Evolutionary conservation across 1,284 basidiomycete species (phyloP), one percentile per base, ranked within the genome.

Genomic region (Malassezia equina): DNA sequence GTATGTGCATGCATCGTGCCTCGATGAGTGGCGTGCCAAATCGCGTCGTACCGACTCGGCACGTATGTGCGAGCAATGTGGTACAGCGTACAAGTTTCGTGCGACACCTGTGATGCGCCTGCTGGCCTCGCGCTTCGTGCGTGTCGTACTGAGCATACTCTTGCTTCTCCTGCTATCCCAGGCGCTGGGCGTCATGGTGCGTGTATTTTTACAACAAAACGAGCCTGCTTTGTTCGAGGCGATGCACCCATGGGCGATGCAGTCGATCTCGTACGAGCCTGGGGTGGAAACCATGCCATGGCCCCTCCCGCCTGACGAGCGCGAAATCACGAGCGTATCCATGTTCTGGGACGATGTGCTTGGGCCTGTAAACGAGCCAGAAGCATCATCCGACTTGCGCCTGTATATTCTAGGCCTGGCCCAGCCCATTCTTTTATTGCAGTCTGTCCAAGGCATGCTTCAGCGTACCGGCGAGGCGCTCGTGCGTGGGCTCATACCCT

Each of bases 1-100:
- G 54, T 71, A 64, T 42, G 67, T 71, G 23, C 69, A 71, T 40
- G 59, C 64, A n/a, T 60, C 59, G n/a, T 71, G 69, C 52, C 52
- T 71, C 13, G 63, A 67, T 19, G 49, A 53, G 8, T 71, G 69
- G 69, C 59, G 69, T 5, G 47, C 54, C 1, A 42, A 58, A 12
- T 66, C 67, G 4, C 52, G 48, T 13, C 58, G 66, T 9, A 45
- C 59, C 4, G 55, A 57, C 0, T 69, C 67, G 7, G 59, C 54
- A 2, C 50, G 64, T 5, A 52, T 54, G 3, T 71, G 69, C 50
- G 69, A 71, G 39, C 69, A 69, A 45, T 71, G 69, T 51, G 66
- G 67, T 2, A 55, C 66, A 19, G 59, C 66, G 1, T 71, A 69
- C 32, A 59, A 58, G 11, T 64, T 68, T 33, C 59, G 59, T 41